Evolutionary conservation across 225 moss, liverwort and hornwort species (phyloP).

Genomic region (Ulota crispa): DNA sequence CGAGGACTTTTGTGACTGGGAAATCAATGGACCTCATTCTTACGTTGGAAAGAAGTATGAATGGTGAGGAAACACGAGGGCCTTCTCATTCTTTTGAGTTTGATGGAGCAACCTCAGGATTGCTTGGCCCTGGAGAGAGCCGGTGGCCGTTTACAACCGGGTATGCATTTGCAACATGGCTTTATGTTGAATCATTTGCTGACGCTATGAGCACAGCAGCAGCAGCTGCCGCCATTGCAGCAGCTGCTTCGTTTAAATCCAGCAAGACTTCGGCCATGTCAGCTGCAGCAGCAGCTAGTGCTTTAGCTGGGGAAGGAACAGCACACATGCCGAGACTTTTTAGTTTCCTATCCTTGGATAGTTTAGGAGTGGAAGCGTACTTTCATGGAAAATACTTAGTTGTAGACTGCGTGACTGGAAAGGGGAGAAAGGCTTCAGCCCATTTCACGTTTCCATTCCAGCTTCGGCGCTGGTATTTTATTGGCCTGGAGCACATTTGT

Average conservation of each 20-base stretch:
- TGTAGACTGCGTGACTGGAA: constrained; percentile 88
- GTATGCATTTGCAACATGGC: constrained; percentile 96
- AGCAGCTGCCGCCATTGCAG: constrained; percentile 95
- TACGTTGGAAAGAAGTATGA: constrained; percentile 79
- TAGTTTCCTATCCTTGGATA: constrained; percentile 95
- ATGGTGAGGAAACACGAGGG: constrained; percentile 91
- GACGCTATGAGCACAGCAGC: constrained; percentile 94
- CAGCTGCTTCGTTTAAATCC: constrained; percentile 89
- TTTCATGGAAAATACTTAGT: constrained; percentile 96
- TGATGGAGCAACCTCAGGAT: constrained; percentile 95
- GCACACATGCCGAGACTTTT: constrained; percentile 99
- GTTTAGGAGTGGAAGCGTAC: constrained; percentile 96
- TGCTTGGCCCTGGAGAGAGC: constrained; percentile 96
- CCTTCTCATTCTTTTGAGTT: constrained; percentile 94
- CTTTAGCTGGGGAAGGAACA: constrained; percentile 97
- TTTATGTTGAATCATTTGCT: constrained; percentile 98
- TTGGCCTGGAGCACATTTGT: constrained; percentile 90
- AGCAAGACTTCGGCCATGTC: constrained; percentile 95
- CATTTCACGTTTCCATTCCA: constrained; percentile 95
- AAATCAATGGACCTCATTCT: constrained; percentile 79
- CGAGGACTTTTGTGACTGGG: constrained; percentile 67
- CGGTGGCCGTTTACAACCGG: constrained; percentile 92
- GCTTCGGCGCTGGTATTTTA: constrained; percentile 94
- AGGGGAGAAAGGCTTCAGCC: constrained; percentile 87
- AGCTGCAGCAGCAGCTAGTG: constrained; percentile 95